Conservation (phyloP, 1,284 basidiomycete genomes). For the Clitocybe nebularis region DNA sequence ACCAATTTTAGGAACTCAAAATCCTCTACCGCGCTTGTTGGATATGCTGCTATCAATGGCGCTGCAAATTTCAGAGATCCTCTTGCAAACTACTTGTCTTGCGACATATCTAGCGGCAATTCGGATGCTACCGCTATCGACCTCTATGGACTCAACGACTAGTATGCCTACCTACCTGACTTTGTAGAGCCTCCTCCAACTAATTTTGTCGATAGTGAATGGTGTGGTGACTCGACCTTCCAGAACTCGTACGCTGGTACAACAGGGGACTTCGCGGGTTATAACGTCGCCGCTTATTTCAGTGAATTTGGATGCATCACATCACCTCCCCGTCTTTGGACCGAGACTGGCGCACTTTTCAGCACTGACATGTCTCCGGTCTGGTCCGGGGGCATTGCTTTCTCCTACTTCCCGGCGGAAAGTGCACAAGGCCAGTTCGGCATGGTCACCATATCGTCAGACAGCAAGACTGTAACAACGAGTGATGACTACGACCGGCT, state of each 20-base stretch:
- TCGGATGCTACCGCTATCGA: constrained; percentile 71
- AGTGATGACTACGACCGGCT: constrained; percentile 71
- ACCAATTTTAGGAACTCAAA: constrained; percentile 53
- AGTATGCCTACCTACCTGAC: constrained; percentile 41
- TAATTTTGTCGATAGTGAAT: constrained; percentile 46
- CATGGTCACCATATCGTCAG: constrained; percentile 71
- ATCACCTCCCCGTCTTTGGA: constrained; percentile 68
- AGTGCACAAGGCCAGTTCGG: constrained; percentile 72
- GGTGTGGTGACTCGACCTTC: constrained; percentile 74
- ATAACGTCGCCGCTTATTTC: constrained; percentile 85
- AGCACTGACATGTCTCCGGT: constrained; percentile 68
- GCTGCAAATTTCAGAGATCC: constrained; percentile 60
- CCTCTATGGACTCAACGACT: constrained; percentile 80
- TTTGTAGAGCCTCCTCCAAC: neutral
- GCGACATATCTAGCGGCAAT: constrained; percentile 54
- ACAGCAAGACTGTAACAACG: constrained; percentile 58
- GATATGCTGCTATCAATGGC: constrained; percentile 86
- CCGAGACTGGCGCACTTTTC: constrained; percentile 75
- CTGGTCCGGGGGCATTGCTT: constrained; percentile 89
- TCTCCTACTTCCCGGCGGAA: constrained; percentile 79
- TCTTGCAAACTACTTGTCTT: constrained; percentile 79
- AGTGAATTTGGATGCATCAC: constrained; percentile 85
- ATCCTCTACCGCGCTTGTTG: constrained; percentile 66
- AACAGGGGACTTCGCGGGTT: constrained; percentile 55
- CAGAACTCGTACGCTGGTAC: constrained; percentile 50